These are phyloP conservation scores for Graphiopsis chlorocephala DNA, from an alignment of 2,329 filamentous ascomycete genomes.

Conservation along the genomic window DNA sequence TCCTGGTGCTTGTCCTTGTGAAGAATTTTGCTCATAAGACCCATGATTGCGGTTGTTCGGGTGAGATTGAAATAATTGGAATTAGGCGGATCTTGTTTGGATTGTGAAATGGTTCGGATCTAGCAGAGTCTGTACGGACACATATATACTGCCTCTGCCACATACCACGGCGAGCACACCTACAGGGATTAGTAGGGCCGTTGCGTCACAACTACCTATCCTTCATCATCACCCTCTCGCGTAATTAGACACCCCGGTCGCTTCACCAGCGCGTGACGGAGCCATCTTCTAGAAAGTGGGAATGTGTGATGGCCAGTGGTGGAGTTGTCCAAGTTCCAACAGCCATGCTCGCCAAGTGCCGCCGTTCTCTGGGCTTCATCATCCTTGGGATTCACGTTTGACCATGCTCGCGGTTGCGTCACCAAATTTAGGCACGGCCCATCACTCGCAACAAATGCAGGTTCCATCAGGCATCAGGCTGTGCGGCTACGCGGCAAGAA, in stretches of 20 bases:
- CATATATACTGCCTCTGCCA: not conserved
- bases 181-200: conserved; percentile 1
- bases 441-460: not conserved
- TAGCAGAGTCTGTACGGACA: not conserved
- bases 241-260: not conserved
- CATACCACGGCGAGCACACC: not conserved
- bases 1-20: conserved; percentile 6
- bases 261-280: not conserved
- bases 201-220: conserved; percentile 9
- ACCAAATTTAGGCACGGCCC: conserved; percentile 4
- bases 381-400: not conserved
- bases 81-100: not conserved
- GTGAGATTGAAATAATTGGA: not conserved
- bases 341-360: not conserved
- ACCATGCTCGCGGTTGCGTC: conserved; percentile 3
- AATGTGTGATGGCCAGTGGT: not conserved
- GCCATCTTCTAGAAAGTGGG: conserved; percentile 6
- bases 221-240: conserved; percentile 8
- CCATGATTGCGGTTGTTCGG: conserved; percentile 5
- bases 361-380: conserved; percentile 11
- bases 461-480: not conserved
- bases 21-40: conserved; percentile 7
- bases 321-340: conserved; percentile 11
- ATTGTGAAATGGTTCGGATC: not conserved
- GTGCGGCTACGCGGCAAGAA: not conserved